These are phyloP conservation scores for Emmonsiellopsis sp. DNA, from an alignment of 2,329 filamentous ascomycete species.

Conservation along the genomic window DNA sequence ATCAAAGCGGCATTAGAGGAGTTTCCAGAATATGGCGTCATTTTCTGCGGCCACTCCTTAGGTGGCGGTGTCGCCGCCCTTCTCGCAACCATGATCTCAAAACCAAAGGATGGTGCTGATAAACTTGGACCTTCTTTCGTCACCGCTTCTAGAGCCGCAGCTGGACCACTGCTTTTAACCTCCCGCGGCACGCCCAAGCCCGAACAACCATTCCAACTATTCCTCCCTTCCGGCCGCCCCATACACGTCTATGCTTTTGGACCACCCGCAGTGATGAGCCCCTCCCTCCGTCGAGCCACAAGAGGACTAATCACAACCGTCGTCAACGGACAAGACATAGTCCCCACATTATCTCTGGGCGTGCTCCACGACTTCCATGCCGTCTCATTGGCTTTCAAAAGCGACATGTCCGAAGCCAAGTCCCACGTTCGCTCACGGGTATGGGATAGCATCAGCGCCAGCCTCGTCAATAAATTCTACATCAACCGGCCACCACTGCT, in stretches of 20 bases:
- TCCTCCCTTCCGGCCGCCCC: conserved; percentile 56
- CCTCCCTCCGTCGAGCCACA: conserved; percentile 59
- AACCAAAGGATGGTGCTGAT: conserved; percentile 39
- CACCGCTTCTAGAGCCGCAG: conserved; percentile 39
- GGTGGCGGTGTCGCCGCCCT: conserved; percentile 62
- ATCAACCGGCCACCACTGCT: conserved; percentile 36
- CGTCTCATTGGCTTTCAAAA: conserved; percentile 62
- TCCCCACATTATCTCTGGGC: conserved; percentile 64
- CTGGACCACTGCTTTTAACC: conserved; percentile 31
- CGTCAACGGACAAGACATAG: conserved; percentile 63
- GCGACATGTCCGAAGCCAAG: conserved; percentile 58
- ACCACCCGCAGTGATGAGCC: conserved; percentile 62
- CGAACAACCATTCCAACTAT: conserved; percentile 25
- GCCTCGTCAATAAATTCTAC: conserved; percentile 54
- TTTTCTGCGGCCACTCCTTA: conserved; percentile 60
- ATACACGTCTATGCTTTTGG: conserved; percentile 76
- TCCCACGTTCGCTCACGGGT: conserved; percentile 57
- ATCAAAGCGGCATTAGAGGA: conserved; percentile 57
- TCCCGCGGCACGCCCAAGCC: conserved; percentile 7
- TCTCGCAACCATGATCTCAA: conserved; percentile 60
- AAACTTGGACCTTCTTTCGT: conserved; percentile 50
- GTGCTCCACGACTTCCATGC: conserved; percentile 67
- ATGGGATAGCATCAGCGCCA: conserved; percentile 55
- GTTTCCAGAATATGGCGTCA: conserved; percentile 59
- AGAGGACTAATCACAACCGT: conserved; percentile 65